Evolutionary conservation across 257 asterid species (phyloP), one percentile per base, ranked within the genome.

Genomic region (Salvia splendens): DNA sequence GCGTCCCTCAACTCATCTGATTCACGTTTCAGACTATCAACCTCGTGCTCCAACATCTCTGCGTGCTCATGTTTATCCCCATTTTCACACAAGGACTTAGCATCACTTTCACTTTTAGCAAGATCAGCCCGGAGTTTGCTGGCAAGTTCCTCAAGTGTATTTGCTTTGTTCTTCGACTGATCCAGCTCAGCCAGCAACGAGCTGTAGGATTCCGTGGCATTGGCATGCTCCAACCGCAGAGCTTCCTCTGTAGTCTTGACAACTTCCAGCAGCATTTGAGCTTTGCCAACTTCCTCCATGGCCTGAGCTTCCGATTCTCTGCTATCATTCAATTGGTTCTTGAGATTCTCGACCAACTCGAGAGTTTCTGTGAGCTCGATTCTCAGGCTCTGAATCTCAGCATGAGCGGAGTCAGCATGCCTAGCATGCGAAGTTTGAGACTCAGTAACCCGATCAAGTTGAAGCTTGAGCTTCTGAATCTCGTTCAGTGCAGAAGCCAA

Each of bases 381-480:
- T 50, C 85, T 79, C 76, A 94, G 77, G 83, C 82, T 81, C 56
- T 75, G 84, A 58, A 79, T 79, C 83, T 91, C 97, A 3, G 47
- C 71, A 61, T 77, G 64, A 12, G 99, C 89, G 5, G 88, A 81
- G 69, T 91, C 97, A n/a, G 95, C 85, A 12, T 78, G 86, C 71
- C 80, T 69, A 59, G 89, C 88, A 61, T 82, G 94, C 47, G 89
- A 69, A 48, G 87, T 84, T 71, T 87, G 95, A 0, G 91, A 86
- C 58, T 89, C 95, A 4, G 80, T 73, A 51, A 77, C 68, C 57
- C 78, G 65, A 58, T 81, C 87, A 6, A 93, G 73, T 74, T 88
- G 96, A 61, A 55, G 12, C 74, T 84, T 91, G 65, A 94, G 96
- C 81, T 81, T 79, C 77, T 84, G 96, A 33, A 87, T 81, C 80